Conservation (phyloP, 108 stramenopile genomes). For the Pelagomonas calceolata region DNA sequence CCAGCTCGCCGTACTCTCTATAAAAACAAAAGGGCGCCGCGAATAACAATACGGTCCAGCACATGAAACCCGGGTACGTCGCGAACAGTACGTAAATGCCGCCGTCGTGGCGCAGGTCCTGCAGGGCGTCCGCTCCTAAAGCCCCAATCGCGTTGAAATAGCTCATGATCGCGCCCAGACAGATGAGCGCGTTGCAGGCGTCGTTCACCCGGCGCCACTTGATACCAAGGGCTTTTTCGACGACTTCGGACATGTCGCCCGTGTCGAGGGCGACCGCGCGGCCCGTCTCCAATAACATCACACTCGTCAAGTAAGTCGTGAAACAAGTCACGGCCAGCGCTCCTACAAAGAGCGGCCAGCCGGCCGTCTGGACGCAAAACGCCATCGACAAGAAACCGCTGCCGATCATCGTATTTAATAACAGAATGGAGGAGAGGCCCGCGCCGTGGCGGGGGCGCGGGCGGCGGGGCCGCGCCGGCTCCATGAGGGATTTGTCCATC, state of each 20-base stretch:
- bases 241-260: background rate
- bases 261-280: background rate
- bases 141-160: background rate
- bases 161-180: background rate
- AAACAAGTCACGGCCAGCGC: background rate
- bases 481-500: too few relatives aligned
- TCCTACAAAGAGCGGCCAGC: background rate
- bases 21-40: background rate
- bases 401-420: background rate
- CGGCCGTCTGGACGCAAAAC: background rate
- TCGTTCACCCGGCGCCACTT: background rate
- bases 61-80: background rate
- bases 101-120: background rate
- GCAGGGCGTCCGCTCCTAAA: background rate
- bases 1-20: background rate
- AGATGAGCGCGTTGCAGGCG: background rate
- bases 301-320: background rate
- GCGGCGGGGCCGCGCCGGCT: too few relatives aligned
- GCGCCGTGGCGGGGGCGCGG: too few relatives aligned
- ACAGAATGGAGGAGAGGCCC: background rate
- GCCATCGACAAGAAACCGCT: background rate
- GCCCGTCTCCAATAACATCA: background rate
- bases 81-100: background rate
- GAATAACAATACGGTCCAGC: background rate
- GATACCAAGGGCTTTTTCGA: background rate